Percentiles rank a stretch among this genome's conserved stretches.
These are phyloP conservation scores for Larix sibirica DNA, from an alignment of 83 land plant species.

Conservation along the genomic window DNA sequence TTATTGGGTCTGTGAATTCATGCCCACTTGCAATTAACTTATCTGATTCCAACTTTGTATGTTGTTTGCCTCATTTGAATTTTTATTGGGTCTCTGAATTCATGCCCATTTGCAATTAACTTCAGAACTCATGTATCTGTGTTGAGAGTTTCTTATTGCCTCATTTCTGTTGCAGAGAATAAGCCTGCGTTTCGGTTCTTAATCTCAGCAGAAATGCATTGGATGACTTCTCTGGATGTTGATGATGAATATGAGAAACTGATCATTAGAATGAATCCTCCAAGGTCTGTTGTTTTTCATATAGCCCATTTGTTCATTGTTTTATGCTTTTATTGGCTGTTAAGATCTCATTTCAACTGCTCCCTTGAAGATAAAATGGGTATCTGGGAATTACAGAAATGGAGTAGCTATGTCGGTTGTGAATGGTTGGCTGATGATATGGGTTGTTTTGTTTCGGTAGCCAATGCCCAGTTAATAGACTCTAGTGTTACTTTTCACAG, in stretches of 20 bases:
- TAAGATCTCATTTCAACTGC: background rate
- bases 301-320: background rate
- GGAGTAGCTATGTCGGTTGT: background rate
- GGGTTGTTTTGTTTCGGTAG: background rate
- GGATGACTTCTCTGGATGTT: background rate
- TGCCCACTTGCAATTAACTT: too few relatives aligned
- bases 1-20: too few relatives aligned
- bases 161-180: too few relatives aligned
- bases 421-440: background rate
- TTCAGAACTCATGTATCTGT: too few relatives aligned
- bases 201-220: background rate
- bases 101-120: too few relatives aligned
- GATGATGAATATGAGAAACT: background rate
- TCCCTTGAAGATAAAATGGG: too few relatives aligned
- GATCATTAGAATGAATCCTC: background rate
- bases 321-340: background rate
- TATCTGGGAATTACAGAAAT: background rate
- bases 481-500: too few relatives aligned
- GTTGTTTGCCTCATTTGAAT: too few relatives aligned
- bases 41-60: too few relatives aligned
- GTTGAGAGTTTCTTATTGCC: too few relatives aligned
- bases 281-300: background rate
- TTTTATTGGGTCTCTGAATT: too few relatives aligned
- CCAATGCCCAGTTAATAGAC: background rate
- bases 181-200: too few relatives aligned